Base-by-base conservation (phyloP, 345 rosid genomes). In the Corymbia maculata region DNA sequence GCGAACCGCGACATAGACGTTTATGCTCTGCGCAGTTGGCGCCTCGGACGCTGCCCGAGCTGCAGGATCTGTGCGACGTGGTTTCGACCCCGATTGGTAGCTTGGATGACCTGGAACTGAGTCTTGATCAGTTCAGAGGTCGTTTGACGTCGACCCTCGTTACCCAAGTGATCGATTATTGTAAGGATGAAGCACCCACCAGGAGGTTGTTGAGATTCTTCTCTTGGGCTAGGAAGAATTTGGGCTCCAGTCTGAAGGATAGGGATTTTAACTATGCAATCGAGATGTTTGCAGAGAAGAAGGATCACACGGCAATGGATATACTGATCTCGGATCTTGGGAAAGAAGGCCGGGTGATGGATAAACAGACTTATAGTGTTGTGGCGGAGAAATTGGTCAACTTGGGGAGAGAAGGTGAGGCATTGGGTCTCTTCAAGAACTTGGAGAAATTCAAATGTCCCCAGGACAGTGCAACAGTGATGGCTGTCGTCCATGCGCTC, bases 361-460 rank as follows among this genome's bases (percentile, higher is more conserved):
- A 97, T 59, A 88, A 89, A 50, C 96, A 91, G 75, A 95, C 97
- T 53, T 96, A 95, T 88, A 86, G 92, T 86, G 59, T 95, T 79
- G 93, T 95, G 7, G 96, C 95, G 49, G 97, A 95, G 89, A 90
- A 93, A 24, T 88, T 97, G 89, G 97, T 97, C 91, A 94, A 93
- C 88, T 82, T 94, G 75, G 96, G 97, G 89, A 95, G 92, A 87
- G 96, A 97, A 90, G 98, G 95, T 5, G 97, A 96, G 85, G 98
- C 99, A 17, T 91, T 94, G 91, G 97, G 98, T 30, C 91, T 97
- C 88, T 97, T 95, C 92, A 97, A 95, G 95, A 95, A 94, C 89
- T 92, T 97, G 91, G 93, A 95, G 80, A 96, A 94, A 93, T 95
- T 95, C 91, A 93, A 92, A 15, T 97, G 98, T 89, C 90, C 92